Evolutionary conservation across 352 stramenopile genomes (phyloP).

Genomic region (Globisporangium nagaii): DNA sequence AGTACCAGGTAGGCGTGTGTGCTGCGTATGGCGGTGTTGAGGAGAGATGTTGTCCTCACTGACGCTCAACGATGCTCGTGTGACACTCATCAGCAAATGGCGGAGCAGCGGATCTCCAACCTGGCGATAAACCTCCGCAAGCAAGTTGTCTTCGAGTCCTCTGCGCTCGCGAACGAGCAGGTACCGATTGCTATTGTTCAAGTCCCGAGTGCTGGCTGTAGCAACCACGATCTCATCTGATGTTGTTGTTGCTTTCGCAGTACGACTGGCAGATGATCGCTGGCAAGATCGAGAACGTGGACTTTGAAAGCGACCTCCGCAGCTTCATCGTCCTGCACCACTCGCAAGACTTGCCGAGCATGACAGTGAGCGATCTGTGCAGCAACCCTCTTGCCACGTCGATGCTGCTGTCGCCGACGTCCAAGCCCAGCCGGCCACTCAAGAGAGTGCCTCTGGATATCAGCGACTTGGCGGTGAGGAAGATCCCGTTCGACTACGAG

Average conservation of each 20-base stretch:
- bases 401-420: slow-evolving; percentile 31
- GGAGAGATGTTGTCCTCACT: no score
- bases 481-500: slow-evolving; percentile 52
- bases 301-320: slow-evolving; percentile 62
- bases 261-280: slow-evolving; percentile 85
- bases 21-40: no score
- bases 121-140: slow-evolving; percentile 73
- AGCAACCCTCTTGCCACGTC: slow-evolving; percentile 25
- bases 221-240: not conserved
- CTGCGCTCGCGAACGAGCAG: slow-evolving; percentile 75
- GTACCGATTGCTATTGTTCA: no score
- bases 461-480: slow-evolving; percentile 50
- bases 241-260: slow-evolving; percentile 14
- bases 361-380: slow-evolving; percentile 72
- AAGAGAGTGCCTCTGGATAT: slow-evolving; percentile 56
- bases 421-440: slow-evolving; percentile 40
- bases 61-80: slow-evolving; percentile 1
- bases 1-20: slow-evolving; percentile 88
- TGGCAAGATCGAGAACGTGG: slow-evolving; percentile 61
- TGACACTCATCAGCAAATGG: slow-evolving; percentile 48
- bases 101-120: slow-evolving; percentile 66
- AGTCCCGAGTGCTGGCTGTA: no score
- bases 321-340: slow-evolving; percentile 57
- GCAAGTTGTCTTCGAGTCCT: slow-evolving; percentile 79
- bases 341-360: slow-evolving; percentile 24